Evolutionary conservation across 2,329 filamentous ascomycete genomes (phyloP).

Genomic region (Pseudogymnoascus sp.): DNA sequence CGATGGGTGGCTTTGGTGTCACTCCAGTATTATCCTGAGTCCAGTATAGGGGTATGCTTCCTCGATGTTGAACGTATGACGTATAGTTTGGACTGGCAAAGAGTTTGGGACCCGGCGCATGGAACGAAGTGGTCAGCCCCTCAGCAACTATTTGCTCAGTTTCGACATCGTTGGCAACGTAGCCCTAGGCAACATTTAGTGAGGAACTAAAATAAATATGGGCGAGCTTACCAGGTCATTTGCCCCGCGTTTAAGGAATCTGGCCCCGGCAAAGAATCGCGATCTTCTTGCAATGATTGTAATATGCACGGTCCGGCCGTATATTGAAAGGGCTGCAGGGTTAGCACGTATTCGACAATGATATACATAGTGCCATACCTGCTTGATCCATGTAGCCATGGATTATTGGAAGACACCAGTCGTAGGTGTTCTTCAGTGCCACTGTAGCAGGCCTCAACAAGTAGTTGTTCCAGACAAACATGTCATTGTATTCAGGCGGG

Average conservation of each 20-base stretch:
- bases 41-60: conserved; percentile 96
- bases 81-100: conserved; percentile 89
- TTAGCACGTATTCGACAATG: neutral
- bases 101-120: conserved; percentile 76
- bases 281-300: conserved; percentile 90
- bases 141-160: conserved; percentile 98
- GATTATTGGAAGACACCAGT: conserved; percentile 94
- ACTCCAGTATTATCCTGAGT: conserved; percentile 94
- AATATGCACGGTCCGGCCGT: conserved; percentile 82
- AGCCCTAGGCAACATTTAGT: conserved; percentile 45
- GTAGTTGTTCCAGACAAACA: conserved; percentile 98
- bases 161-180: conserved; percentile 97
- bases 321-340: conserved; percentile 64
- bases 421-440: conserved; percentile 71
- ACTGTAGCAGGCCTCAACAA: conserved; percentile 68
- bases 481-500: conserved; percentile 69
- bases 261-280: conserved; percentile 85
- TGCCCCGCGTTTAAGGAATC: conserved; percentile 88
- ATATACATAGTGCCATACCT: conserved; percentile 30
- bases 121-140: conserved; percentile 88
- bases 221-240: conserved; percentile 62
- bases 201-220: neutral
- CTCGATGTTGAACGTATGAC: conserved; percentile 92
- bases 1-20: conserved; percentile 91
- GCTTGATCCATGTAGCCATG: conserved; percentile 95